Base-by-base conservation (phyloP, 805 yeast species). In the Kluyveromyces wickerhamii region DNA sequence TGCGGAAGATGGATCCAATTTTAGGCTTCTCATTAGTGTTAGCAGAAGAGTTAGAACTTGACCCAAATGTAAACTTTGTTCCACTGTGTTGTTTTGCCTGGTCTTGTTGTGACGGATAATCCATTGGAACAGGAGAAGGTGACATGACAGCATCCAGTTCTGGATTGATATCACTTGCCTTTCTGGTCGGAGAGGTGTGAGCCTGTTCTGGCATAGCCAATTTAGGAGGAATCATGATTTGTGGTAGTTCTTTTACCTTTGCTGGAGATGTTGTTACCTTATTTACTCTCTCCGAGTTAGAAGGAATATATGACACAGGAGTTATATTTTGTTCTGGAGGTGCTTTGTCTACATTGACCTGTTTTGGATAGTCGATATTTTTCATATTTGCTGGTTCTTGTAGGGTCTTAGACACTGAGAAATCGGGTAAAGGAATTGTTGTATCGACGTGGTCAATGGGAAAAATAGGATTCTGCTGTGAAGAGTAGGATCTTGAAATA, bases 141-240 rank as follows among this genome's bases (percentile, higher is more conserved):
- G 52, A 39, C 25, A 60, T 45, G 1, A 49, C 54, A 30, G 36
- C 40, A 28, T 52, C 52, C 22, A 50, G 41, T 3, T 45, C 52
- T 11, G 42, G 49, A 20, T 45, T 44, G 5, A 37, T 37, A 8
- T 52, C 60, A 11, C 50, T 32, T 9, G 49, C 41, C 29, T 54
- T 57, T 36, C 60, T 49, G 8, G 47, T 42, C 51, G 66, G 71
- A 53, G 60, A 73, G 48, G 52, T 74, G 62, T 62, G 72, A 37
- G 59, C 71, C 62, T 54, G 66, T 57, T 65, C 78, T 51, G 63
- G 74, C 59, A 42, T 64, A 48, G 60, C 67, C 51, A 61, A 51
- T 49, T 48, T 59, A 44, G 63, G 72, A 48, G 53, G 72, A 50
- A 43, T 49, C 36, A 54, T 14, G 12, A 38, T 32, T 10, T 37